A percentile compares a stretch with the other conserved stretches of the same genome.
phyloP scores from a whole-genome alignment of 352 stramenopile genomes.

The Phytopythium kandeliae region DNA sequence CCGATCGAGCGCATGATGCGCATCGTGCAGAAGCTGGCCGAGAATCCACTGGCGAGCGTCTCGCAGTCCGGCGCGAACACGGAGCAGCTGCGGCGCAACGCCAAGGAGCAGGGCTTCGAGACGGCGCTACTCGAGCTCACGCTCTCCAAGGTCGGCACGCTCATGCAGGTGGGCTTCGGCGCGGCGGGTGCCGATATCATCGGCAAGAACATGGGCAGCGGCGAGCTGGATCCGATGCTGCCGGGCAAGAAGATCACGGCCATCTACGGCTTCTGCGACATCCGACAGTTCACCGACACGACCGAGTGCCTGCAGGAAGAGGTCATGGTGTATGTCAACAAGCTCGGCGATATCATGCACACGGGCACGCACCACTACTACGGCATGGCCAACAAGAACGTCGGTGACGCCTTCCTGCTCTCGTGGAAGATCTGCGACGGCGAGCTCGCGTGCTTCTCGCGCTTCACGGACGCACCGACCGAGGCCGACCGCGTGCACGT shows the following conservation, averaged over 20 bases:
- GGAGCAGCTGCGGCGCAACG: slow-evolving; percentile 65
- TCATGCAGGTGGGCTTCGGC: slow-evolving; percentile 85
- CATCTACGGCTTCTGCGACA: slow-evolving; percentile 94
- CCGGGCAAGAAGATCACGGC: slow-evolving; percentile 90
- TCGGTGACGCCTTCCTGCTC: slow-evolving; percentile 92
- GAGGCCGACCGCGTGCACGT: slow-evolving; percentile 70
- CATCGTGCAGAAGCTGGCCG: slow-evolving; percentile 83
- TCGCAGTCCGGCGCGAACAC: slow-evolving; percentile 55
- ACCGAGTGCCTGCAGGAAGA: slow-evolving; percentile 90
- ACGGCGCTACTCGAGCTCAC: slow-evolving; percentile 78
- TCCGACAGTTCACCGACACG: slow-evolving; percentile 91
- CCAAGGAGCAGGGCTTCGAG: slow-evolving; percentile 75
- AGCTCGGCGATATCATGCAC: slow-evolving; percentile 88
- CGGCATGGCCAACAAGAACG: slow-evolving; percentile 86
- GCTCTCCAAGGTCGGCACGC: slow-evolving; percentile 73
- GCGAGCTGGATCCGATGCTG: slow-evolving; percentile 86
- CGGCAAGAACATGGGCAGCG: slow-evolving; percentile 83
- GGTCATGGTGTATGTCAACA: slow-evolving; percentile 92
- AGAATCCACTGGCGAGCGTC: slow-evolving; percentile 85
- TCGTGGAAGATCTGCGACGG: slow-evolving; percentile 92
- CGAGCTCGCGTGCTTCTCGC: slow-evolving; percentile 69
- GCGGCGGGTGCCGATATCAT: slow-evolving; percentile 80
- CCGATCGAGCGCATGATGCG: slow-evolving; percentile 91
- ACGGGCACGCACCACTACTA: slow-evolving; percentile 82
- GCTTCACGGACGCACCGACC: slow-evolving; percentile 72